Evolutionary conservation across 2,329 filamentous ascomycete species (phyloP).

Genomic region (Sclerotinia nivalis): DNA sequence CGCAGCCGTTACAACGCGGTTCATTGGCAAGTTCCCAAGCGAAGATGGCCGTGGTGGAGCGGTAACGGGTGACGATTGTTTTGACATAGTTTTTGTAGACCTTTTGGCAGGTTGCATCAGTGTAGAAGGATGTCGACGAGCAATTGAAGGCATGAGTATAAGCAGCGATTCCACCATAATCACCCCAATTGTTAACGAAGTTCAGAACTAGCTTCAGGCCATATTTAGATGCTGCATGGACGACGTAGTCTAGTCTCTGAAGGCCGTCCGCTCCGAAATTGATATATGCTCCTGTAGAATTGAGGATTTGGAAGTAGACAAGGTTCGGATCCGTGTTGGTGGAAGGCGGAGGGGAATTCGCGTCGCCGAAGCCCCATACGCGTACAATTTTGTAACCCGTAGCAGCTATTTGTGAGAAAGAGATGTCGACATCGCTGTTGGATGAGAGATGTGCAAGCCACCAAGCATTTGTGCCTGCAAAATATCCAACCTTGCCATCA

Average conservation of each 20-base stretch:
- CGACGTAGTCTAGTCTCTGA: constrained; percentile 64
- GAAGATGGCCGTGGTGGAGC: constrained; percentile 58
- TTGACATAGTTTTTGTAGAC: constrained; percentile 62
- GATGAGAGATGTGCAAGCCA: constrained; percentile 56
- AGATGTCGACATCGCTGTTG: constrained; percentile 54
- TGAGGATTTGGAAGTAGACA: constrained; percentile 49
- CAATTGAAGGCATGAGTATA: constrained; percentile 58
- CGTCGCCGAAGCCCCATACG: constrained; percentile 51
- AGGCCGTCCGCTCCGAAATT: constrained; percentile 64
- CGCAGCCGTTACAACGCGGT: constrained; percentile 62
- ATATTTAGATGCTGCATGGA: constrained; percentile 57
- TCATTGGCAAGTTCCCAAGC: constrained; percentile 71
- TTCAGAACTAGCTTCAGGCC: constrained; percentile 63
- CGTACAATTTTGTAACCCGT: constrained; percentile 56
- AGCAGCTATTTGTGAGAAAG: constrained; percentile 37
- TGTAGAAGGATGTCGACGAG: constrained; percentile 57
- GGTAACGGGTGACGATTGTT: constrained; percentile 60
- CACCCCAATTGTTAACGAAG: constrained; percentile 68
- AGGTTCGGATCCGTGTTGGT: constrained; percentile 40
- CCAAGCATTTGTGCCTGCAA: constrained; percentile 57
- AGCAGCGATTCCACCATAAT: constrained; percentile 63
- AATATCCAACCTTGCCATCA: constrained; percentile 50
- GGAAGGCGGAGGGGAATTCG: constrained; percentile 25
- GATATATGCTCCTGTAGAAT: constrained; percentile 54
- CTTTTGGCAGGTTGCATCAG: constrained; percentile 51